Base-by-base conservation (phyloP, 805 yeast species). In the Metschnikowia noctiluminum region DNA sequence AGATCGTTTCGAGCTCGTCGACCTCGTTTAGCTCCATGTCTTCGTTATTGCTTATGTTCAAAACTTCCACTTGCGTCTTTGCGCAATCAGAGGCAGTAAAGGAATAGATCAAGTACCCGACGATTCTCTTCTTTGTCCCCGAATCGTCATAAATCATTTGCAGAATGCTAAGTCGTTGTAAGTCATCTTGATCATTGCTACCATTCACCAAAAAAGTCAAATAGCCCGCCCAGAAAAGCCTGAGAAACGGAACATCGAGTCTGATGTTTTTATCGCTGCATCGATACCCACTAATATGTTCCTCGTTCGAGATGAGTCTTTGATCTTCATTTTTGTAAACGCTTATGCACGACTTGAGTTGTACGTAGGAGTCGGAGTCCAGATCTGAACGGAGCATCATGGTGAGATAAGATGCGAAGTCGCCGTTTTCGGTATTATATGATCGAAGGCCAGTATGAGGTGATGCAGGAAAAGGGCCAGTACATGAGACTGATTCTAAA, bases 151-250 rank as follows among this genome's bases (percentile, higher is more conserved):
- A 64, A 6, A 72, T 52, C 7, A 62, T 51, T 52, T 73, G 78
- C 32, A 64, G 57, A 6, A 72, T 59, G 15, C 57, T 46, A 34
- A 72, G 55, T 35, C 58, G 48, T 16, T 53, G 41, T 35, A 59
- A 46, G 38, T 55, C 60, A 3, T 52, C 40, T 47, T 32, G 46
- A 26, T 53, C 54, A 28, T 45, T 48, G 27, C 51, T 52, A 5
- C 77, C 77, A 54, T 70, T 69, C 42, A 59, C 51, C 40, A 70
- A 54, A 46, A 60, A 70, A 12, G 69, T 56, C 21, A 73, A 55
- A 50, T 64, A 69, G 0, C 78, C 77, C 1, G 66, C 57, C 68
- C 74, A 68, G 52, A 73, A 73, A 21, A 57, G 60, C 48, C 59
- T 66, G 56, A 70, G 54, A 43, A 73, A 69, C 5, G 78, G 77